phyloP scores from a whole-genome alignment of 1,139 yeast genomes.

The Hemisphaericaspora xylanilytica region DNA sequence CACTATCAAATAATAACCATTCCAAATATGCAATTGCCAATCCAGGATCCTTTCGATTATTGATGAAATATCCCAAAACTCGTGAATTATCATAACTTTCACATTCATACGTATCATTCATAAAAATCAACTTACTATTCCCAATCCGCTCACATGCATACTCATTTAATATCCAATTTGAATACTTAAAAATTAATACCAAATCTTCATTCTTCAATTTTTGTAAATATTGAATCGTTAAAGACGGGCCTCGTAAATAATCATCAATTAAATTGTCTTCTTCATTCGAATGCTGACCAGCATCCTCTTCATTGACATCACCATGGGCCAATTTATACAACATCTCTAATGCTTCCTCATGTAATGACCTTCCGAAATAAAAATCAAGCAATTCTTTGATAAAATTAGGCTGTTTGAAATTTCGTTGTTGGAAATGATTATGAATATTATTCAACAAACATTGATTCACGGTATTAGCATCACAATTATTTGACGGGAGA shows the following conservation, averaged over 20 bases:
- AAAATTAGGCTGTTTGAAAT: slow-evolving; percentile 32
- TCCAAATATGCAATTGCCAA: slow-evolving; percentile 61
- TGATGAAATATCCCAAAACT: slow-evolving; percentile 50
- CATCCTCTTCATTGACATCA: slow-evolving; percentile 19
- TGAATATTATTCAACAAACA: slow-evolving; percentile 40
- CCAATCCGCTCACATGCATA: slow-evolving; percentile 35
- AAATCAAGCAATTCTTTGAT: slow-evolving; percentile 77
- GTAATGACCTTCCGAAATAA: slow-evolving; percentile 62
- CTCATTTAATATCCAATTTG: slow-evolving; percentile 52
- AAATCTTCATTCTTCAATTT: slow-evolving; percentile 52
- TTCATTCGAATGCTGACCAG: slow-evolving; percentile 16
- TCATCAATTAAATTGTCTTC: slow-evolving; percentile 19
- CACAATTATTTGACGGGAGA: slow-evolving; percentile 69
- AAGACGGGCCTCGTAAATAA: slow-evolving; percentile 41
- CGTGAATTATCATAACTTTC: slow-evolving; percentile 54
- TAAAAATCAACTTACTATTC: slow-evolving; percentile 48
- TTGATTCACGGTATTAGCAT: slow-evolving; percentile 57
- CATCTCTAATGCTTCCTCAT: slow-evolving; percentile 65
- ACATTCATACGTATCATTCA: slow-evolving; percentile 64
- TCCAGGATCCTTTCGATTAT: slow-evolving; percentile 22
- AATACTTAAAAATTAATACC: slow-evolving; percentile 56
- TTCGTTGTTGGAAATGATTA: slow-evolving; percentile 27
- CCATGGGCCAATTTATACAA: slow-evolving; percentile 40
- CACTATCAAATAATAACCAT: slow-evolving; percentile 44
- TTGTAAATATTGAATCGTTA: slow-evolving; percentile 66